A percentile compares a stretch with the other conserved stretches of the same genome.
These are phyloP conservation scores for Boletus subluridellus DNA, from an alignment of 1,284 basidiomycete species.

Conservation along the genomic window DNA sequence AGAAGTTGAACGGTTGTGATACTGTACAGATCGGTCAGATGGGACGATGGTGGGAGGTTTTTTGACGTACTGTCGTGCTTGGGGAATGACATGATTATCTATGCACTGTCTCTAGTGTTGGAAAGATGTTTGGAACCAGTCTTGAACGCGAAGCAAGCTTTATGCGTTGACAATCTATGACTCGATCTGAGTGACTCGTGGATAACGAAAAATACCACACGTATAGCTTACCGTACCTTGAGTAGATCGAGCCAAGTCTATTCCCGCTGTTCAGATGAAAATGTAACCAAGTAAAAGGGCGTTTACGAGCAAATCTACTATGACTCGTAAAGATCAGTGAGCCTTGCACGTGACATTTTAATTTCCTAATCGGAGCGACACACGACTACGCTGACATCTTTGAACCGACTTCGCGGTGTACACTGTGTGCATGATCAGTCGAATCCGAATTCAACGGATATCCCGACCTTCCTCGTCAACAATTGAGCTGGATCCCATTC, in stretches of 20 bases:
- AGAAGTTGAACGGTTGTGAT: constrained; percentile 78
- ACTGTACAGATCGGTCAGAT: constrained; percentile 42
- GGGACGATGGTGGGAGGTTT: background rate
- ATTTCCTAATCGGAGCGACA: background rate
- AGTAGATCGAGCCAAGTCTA: constrained; percentile 1
- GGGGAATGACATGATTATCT: constrained; percentile 29
- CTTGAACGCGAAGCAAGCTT: background rate
- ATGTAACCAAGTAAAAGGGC: background rate
- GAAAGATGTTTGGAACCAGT: background rate
- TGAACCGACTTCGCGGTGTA: too few species aligned
- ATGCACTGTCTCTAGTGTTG: background rate
- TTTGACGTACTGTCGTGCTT: constrained; percentile 31
- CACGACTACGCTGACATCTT: too few species aligned
- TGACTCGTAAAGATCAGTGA: background rate
- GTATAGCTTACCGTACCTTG: background rate
- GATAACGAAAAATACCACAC: background rate
- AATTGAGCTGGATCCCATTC: too few species aligned
- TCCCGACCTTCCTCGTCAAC: background rate
- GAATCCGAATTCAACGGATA: too few species aligned
- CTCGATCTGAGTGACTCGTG: constrained; percentile 14
- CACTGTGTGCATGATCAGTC: too few species aligned
- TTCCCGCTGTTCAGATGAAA: background rate
- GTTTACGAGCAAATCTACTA: background rate
- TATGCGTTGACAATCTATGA: constrained; percentile 2
- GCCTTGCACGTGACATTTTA: background rate